Evolutionary conservation across 441 rosid genomes (phyloP).

Genomic region (Eutrema salsugineum): DNA sequence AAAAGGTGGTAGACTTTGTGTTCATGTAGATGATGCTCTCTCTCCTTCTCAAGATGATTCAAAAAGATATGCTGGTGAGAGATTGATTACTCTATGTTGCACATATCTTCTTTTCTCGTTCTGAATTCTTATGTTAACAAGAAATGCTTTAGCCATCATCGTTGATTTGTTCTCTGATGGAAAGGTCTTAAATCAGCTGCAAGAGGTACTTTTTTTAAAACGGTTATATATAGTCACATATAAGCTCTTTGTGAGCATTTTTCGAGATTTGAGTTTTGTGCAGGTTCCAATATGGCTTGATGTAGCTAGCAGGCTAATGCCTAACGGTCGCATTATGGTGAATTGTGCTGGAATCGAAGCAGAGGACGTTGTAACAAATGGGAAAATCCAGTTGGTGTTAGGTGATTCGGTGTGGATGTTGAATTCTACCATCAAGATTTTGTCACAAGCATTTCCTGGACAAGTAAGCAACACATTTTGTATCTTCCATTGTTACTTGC

Average conservation of each 20-base stretch:
- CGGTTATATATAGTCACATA: neutral
- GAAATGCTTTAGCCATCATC: slow-evolving; percentile 47
- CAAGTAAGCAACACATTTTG: slow-evolving; percentile 40
- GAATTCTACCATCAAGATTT: slow-evolving; percentile 60
- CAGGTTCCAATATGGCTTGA: slow-evolving; percentile 63
- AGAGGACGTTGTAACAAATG: slow-evolving; percentile 26
- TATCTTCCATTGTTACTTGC: neutral
- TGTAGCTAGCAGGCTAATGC: slow-evolving; percentile 57
- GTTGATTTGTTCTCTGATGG: slow-evolving; percentile 75
- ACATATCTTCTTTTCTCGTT: neutral
- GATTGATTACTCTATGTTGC: neutral
- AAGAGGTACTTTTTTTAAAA: slow-evolving; percentile 47
- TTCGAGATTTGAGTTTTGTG: too few species aligned
- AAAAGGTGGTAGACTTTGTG: slow-evolving; percentile 52
- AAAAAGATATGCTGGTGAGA: slow-evolving; percentile 62
- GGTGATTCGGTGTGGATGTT: slow-evolving; percentile 41
- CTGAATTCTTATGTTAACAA: slow-evolving; percentile 1
- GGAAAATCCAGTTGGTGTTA: slow-evolving; percentile 16
- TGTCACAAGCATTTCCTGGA: slow-evolving; percentile 67
- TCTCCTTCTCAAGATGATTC: slow-evolving; percentile 34
- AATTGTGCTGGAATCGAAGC: slow-evolving; percentile 65
- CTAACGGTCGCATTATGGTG: slow-evolving; percentile 71
- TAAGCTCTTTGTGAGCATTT: neutral
- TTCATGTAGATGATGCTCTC: slow-evolving; percentile 65
- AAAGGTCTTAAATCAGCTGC: slow-evolving; percentile 56